Conservation (phyloP, 1,139 yeast species). For the Saccharomycopsis hybrid region DNA sequence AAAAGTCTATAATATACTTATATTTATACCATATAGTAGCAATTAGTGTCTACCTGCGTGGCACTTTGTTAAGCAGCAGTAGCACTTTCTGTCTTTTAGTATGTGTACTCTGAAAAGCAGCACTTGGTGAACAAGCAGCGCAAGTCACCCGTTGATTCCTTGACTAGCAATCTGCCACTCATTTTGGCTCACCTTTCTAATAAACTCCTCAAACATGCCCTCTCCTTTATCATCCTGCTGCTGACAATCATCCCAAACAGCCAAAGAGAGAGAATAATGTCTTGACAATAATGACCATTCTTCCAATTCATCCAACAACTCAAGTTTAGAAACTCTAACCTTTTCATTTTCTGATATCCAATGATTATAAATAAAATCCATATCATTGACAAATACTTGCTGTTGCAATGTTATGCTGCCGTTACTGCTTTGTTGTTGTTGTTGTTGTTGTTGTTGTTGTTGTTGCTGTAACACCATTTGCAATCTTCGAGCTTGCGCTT, state of each 20-base stretch:
- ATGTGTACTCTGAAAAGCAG: no score
- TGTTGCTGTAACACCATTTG: slow-evolving; percentile 21
- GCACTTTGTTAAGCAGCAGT: no score
- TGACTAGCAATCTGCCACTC: background rate
- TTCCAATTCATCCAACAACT: slow-evolving; percentile 84
- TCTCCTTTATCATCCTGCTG: no score
- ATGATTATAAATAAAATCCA: slow-evolving; percentile 53
- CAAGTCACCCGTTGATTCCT: no score
- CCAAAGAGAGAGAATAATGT: slow-evolving; percentile 63
- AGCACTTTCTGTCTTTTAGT: no score
- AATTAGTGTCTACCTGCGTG: no score
- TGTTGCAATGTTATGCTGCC: no score
- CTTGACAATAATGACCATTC: slow-evolving; percentile 67
- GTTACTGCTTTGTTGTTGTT: no score
- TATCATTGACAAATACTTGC: slow-evolving; percentile 44
- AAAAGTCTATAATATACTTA: no score
- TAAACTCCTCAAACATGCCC: background rate
- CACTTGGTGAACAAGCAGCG: no score
- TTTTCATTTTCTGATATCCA: slow-evolving; percentile 49
- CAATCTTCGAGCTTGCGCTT: slow-evolving; percentile 39
- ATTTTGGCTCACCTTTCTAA: background rate
- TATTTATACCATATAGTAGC: no score
- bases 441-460: slow-evolving; percentile 21
- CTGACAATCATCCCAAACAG: slow-evolving; percentile 30
- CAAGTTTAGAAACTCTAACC: slow-evolving; percentile 52